Percentiles rank a stretch among this genome's conserved stretches.
Conservation (phyloP, 352 stramenopile genomes). For the Globisporangium echinulatum region DNA sequence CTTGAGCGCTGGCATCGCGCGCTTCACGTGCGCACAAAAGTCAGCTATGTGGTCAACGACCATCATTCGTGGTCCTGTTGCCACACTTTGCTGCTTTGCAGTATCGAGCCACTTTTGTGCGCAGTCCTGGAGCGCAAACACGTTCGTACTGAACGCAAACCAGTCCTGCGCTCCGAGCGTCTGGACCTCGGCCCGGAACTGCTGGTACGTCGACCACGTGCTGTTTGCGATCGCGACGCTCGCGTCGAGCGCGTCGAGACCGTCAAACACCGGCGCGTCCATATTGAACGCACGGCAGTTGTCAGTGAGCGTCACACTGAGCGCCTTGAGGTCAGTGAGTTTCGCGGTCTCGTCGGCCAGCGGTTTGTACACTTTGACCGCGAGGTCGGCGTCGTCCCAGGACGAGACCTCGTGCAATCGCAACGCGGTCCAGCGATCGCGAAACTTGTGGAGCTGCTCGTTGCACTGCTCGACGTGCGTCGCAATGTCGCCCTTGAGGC, state of each 20-base stretch:
- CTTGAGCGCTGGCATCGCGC: slow-evolving; percentile 90
- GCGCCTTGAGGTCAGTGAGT: slow-evolving; percentile 58
- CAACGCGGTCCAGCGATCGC: slow-evolving; percentile 81
- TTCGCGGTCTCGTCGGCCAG: slow-evolving; percentile 87
- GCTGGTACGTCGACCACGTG: slow-evolving; percentile 85
- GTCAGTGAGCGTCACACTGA: slow-evolving; percentile 47
- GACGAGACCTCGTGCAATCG: slow-evolving; percentile 77
- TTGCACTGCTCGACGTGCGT: slow-evolving; percentile 86
- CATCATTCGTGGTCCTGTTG: slow-evolving; percentile 27
- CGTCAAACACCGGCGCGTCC: slow-evolving; percentile 75
- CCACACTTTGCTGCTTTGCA: slow-evolving; percentile 57
- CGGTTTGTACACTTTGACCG: slow-evolving; percentile 62
- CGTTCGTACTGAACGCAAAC: slow-evolving; percentile 91
- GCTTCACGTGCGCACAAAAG: slow-evolving; percentile 80
- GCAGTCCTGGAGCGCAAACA: slow-evolving; percentile 92
- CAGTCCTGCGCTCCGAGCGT: slow-evolving; percentile 82
- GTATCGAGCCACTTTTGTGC: slow-evolving; percentile 85
- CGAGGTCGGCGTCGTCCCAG: slow-evolving; percentile 68
- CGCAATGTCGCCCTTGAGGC: slow-evolving; percentile 86
- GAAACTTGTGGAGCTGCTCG: slow-evolving; percentile 88
- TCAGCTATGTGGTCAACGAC: slow-evolving; percentile 77
- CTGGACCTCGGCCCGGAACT: slow-evolving; percentile 80
- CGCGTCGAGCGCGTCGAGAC: slow-evolving; percentile 57
- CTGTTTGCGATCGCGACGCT: slow-evolving; percentile 64
- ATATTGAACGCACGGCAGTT: slow-evolving; percentile 90